A percentile compares a stretch with the other conserved stretches of the same genome.
phyloP scores from a whole-genome alignment of 768 basidiomycete genomes.

The Leccinum boreale region DNA sequence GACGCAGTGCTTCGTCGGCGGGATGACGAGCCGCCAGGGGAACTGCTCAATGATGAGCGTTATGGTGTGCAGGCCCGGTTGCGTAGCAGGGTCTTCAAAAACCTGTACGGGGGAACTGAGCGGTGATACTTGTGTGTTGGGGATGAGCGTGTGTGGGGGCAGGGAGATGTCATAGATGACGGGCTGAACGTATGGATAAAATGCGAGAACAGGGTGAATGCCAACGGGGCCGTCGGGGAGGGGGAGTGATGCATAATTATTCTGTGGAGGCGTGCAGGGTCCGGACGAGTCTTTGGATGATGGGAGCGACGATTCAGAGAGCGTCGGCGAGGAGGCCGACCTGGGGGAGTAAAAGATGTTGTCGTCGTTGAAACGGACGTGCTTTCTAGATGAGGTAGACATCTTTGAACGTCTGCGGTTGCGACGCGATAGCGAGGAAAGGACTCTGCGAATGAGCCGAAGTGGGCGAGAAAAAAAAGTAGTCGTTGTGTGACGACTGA shows the following conservation, averaged over 20 bases:
- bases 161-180: constrained; percentile 20
- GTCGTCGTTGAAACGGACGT: constrained; percentile 32
- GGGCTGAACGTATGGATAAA: constrained; percentile 22
- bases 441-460: constrained; percentile 12
- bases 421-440: constrained; percentile 11
- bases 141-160: constrained; percentile 17
- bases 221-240: constrained; percentile 28
- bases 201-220: constrained; percentile 31
- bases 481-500: neutral
- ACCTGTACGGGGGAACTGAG: constrained; percentile 18
- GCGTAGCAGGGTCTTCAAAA: constrained; percentile 31
- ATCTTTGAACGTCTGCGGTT: constrained; percentile 11
- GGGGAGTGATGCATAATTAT: constrained; percentile 12
- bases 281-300: constrained; percentile 30
- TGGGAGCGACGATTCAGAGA: constrained; percentile 29
- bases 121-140: constrained; percentile 27
- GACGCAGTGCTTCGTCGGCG: constrained; percentile 25
- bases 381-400: constrained; percentile 17
- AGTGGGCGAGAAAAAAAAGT: constrained; percentile 4
- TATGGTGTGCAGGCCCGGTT: constrained; percentile 27
- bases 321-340: constrained; percentile 23
- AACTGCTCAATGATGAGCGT: constrained; percentile 30
- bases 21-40: constrained; percentile 35
- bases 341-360: constrained; percentile 33
- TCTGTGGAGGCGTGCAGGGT: constrained; percentile 30